phyloP scores from a whole-genome alignment of 768 basidiomycete species.

The Atractiella rhizophila region DNA sequence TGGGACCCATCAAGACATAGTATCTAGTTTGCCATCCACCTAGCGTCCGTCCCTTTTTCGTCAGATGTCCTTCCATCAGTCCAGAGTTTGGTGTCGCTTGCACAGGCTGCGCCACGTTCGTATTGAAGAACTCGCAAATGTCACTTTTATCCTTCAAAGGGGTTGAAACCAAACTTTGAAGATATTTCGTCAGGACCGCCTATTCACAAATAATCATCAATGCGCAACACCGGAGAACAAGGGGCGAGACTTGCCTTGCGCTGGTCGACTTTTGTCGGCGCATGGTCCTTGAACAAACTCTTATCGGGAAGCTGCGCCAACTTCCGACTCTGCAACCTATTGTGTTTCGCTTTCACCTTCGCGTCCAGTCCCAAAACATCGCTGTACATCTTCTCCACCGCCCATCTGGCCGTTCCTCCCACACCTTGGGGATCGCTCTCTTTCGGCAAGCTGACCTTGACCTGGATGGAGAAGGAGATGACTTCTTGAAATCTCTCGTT shows the following conservation, averaged over 20 bases:
- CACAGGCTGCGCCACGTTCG: constrained; percentile 57
- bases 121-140: constrained; percentile 72
- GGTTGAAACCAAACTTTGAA: constrained; percentile 55
- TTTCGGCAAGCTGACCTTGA: constrained; percentile 22
- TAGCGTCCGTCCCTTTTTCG: constrained; percentile 90
- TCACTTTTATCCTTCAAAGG: constrained; percentile 71
- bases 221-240: background rate
- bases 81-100: constrained; percentile 11
- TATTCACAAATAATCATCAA: constrained; percentile 1
- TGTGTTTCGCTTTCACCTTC: constrained; percentile 34
- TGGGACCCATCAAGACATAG: constrained; percentile 73
- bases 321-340: constrained; percentile 34
- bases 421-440: background rate
- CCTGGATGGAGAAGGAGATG: constrained; percentile 55
- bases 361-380: constrained; percentile 75
- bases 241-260: constrained; percentile 40
- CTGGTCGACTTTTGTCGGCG: constrained; percentile 87
- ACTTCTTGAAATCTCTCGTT: constrained; percentile 84
- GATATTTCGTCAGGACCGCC: constrained; percentile 44
- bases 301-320: constrained; percentile 66
- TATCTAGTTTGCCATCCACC: constrained; percentile 83
- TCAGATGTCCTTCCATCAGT: constrained; percentile 65
- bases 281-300: constrained; percentile 85
- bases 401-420: constrained; percentile 20
- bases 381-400: constrained; percentile 75